A percentile compares a stretch with the other conserved stretches of the same genome.
phyloP scores from a whole-genome alignment of 2,329 filamentous ascomycete genomes.

The Zasmidium cellare region DNA sequence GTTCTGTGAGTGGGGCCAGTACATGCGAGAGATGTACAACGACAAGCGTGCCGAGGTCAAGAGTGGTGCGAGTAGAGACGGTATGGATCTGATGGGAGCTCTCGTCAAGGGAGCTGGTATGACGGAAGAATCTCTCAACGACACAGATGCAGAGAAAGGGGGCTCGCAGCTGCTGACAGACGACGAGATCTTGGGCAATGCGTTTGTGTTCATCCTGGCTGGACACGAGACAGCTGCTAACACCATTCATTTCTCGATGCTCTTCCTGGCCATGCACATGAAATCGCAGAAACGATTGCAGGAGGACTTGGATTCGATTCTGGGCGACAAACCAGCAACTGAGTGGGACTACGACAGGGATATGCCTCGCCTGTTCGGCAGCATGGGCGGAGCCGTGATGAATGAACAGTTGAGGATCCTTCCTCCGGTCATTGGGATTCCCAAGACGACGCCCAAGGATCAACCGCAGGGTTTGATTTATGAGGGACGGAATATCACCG shows the following conservation, averaged over 20 bases:
- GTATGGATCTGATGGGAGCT: constrained; percentile 57
- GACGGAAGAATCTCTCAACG: constrained; percentile 38
- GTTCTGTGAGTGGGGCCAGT: constrained; percentile 64
- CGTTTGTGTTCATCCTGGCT: constrained; percentile 64
- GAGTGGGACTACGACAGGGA: constrained; percentile 71
- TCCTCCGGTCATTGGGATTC: constrained; percentile 70
- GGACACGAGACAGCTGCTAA: constrained; percentile 82
- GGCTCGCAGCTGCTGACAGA: constrained; percentile 54
- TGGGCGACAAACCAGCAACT: constrained; percentile 58
- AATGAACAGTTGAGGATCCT: constrained; percentile 75
- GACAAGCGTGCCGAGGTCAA: constrained; percentile 57
- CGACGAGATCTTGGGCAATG: constrained; percentile 71
- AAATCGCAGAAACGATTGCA: constrained; percentile 66
- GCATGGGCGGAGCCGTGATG: constrained; percentile 72
- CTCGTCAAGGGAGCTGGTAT: constrained; percentile 51
- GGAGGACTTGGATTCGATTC: constrained; percentile 65
- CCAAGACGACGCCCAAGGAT: constrained; percentile 58
- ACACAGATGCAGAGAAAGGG: constrained; percentile 47
- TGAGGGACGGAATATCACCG: constrained; percentile 56
- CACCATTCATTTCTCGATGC: constrained; percentile 68
- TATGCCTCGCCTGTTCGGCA: constrained; percentile 65
- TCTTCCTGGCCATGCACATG: constrained; percentile 67
- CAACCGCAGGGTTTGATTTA: constrained; percentile 58
- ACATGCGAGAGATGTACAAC: constrained; percentile 68
- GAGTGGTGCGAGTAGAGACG: constrained; percentile 36